Evolutionary conservation across 305 asterid species (phyloP), one percentile per base, ranked within the genome.

Genomic region (Solanum hybrid): DNA sequence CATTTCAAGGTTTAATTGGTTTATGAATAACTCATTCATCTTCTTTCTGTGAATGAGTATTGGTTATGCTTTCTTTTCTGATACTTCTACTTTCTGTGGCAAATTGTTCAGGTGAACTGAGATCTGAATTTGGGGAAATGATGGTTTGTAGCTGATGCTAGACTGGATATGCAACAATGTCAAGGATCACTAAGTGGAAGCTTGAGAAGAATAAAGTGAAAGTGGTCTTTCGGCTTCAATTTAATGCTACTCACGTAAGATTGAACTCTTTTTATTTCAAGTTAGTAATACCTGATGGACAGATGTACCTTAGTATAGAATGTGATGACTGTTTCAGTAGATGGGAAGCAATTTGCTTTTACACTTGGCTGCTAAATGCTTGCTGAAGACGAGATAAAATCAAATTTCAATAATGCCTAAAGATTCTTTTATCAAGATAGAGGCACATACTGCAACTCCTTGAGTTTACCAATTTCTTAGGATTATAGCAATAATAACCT

Each of bases 151-250:
- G 92, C 91, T 92, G 93, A 93, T 94, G 95, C 92, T 92, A 89
- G 87, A 92, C 89, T 90, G 88, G 91, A 89, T 64, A 89, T 85
- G 93, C 92, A 90, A 94, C 89, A 93, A 98, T 98, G 99, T 97
- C 99, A 38, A 95, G 96, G 94, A 87, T 92, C 92, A 92, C 97
- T 6, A 98, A 97, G 95, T 98, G 99, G 99, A 98, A 97, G 95
- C 96, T 96, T 88, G 99, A 98, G 95, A 95, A 95, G 96, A 95
- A 93, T 89, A 98, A 98, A 96, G 97, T 96, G 82, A 98, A 98
- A 95, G 99, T 97, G 77, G 99, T 98, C 88, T 98, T 96, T 91
- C 98, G 99, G 92, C 99, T 98, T 88, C 99, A 98, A 89, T 98
- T 98, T 93, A 98, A 98, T 90, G 99, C 99, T 86, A 94, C 99